Base-by-base conservation (phyloP, 1,284 basidiomycete species). In the Ceratobasidium theobromae region DNA sequence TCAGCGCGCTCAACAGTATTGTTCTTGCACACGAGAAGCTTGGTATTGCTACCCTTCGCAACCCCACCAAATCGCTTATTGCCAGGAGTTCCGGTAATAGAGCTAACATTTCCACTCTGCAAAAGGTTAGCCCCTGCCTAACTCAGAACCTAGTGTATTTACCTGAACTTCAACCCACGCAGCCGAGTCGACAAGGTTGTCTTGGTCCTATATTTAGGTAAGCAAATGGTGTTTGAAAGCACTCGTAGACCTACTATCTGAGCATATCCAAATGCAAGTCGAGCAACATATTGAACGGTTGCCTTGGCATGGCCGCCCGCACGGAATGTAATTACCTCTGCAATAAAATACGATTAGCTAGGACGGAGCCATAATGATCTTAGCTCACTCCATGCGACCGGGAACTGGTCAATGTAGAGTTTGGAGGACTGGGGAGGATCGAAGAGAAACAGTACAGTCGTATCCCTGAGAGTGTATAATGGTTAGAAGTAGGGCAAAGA, bases 341-440 rank as follows among this genome's bases (percentile, higher is more conserved):
- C 35, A 4, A 27, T n/a, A 14, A 8, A 3, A 25, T 32, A 3
- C 25, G n/a, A 40, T 27, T 25, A 4, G 33, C 18, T 38, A 5
- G 14, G 6, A 12, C 28, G 9, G 11, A n/a, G n/a, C n/a, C 8
- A 28, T 38, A 5, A 14, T n/a, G 4, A 4, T 9, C 4, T 16
- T 48, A 4, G 21, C 54, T 2, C 9, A 62, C 57, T 62, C 57
- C 57, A 62, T 6, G 51, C 57, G 16, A 40, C 45, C 8, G 57
- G 57, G 18, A 62, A 62, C 35, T 49, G 46, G 21, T 62, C 57
- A 21, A 28, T 16, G 18, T 49, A 62, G 12, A 51, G 45, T 21
- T 25, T 21, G 3, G 46, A 40, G 28, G 33, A 25, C 3, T 18
- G 9, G 11, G 46, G 57, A 21, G 32, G 30, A 4, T 49, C 16